These are phyloP conservation scores for Rhamnella rubrinervis DNA, from an alignment of 331 rosid genomes.

Conservation along the genomic window DNA sequence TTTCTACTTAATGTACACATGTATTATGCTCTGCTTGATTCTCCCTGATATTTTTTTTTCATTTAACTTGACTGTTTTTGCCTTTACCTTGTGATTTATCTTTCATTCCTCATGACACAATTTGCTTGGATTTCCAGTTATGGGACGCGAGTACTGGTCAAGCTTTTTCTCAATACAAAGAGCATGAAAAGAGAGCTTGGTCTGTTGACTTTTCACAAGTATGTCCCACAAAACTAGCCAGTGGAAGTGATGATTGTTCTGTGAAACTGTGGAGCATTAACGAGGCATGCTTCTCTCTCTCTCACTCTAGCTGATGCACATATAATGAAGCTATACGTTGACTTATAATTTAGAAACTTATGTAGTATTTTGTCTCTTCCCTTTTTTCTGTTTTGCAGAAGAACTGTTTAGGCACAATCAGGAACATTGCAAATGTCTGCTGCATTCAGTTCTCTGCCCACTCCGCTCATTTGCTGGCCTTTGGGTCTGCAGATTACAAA, in stretches of 20 bases:
- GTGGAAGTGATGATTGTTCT: slow-evolving; percentile 80
- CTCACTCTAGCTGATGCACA: not conserved
- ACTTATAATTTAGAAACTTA: not conserved
- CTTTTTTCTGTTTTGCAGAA: slow-evolving; percentile 43
- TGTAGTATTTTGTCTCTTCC: not conserved
- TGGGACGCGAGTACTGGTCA: slow-evolving; percentile 92
- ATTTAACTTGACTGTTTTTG: not conserved
- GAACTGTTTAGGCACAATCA: slow-evolving; percentile 69
- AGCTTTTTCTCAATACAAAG: slow-evolving; percentile 61
- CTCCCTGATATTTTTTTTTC: not conserved
- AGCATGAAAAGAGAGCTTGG: slow-evolving; percentile 86
- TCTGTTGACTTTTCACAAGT: slow-evolving; percentile 81
- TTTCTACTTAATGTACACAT: not conserved
- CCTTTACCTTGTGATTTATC: not conserved
- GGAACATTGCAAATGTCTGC: slow-evolving; percentile 83
- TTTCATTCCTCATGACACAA: slow-evolving; percentile 10
- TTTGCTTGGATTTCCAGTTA: slow-evolving; percentile 52
- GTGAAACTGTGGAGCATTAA: slow-evolving; percentile 71
- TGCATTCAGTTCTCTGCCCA: slow-evolving; percentile 93
- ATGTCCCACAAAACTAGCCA: slow-evolving; percentile 79
- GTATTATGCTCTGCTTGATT: not conserved
- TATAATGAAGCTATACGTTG: not conserved
- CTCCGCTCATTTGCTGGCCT: slow-evolving; percentile 70
- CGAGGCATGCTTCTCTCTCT: slow-evolving; percentile 54
- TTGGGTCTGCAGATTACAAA: slow-evolving; percentile 74